Conservation (phyloP, 805 yeast genomes). For the Ogataea polymorpha region DNA sequence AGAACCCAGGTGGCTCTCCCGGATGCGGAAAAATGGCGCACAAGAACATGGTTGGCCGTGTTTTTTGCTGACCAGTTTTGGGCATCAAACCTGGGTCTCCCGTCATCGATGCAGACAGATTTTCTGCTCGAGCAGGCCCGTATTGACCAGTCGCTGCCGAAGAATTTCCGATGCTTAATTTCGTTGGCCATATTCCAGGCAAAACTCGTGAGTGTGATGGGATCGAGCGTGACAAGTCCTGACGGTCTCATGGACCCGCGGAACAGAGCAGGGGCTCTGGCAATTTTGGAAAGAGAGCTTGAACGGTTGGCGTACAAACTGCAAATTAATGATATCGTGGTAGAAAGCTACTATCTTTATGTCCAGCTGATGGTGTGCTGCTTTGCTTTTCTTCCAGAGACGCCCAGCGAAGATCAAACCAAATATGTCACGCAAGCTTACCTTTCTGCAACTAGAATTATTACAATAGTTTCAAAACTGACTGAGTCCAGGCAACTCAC, state of each 20-base stretch:
- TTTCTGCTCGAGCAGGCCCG: constrained; percentile 77
- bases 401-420: constrained; percentile 83
- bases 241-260: constrained; percentile 87
- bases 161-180: constrained; percentile 66
- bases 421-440: constrained; percentile 81
- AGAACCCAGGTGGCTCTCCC: constrained; percentile 86
- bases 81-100: constrained; percentile 84
- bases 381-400: constrained; percentile 87
- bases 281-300: constrained; percentile 75
- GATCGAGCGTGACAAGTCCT: constrained; percentile 76
- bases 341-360: constrained; percentile 76
- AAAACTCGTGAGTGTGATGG: constrained; percentile 80
- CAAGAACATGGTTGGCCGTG: constrained; percentile 87
- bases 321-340: constrained; percentile 61
- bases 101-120: constrained; percentile 83
- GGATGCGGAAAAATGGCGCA: constrained; percentile 92
- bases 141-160: constrained; percentile 61
- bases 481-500: constrained; percentile 67
- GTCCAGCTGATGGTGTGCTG: constrained; percentile 79
- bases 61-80: constrained; percentile 88
- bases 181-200: constrained; percentile 79
- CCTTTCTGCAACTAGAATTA: constrained; percentile 72
- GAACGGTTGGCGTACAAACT: constrained; percentile 66
- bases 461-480: constrained; percentile 72
- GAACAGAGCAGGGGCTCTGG: constrained; percentile 74